Evolutionary conservation across 1,139 yeast species (phyloP).

Genomic region (Sugiyamaella japonica): DNA sequence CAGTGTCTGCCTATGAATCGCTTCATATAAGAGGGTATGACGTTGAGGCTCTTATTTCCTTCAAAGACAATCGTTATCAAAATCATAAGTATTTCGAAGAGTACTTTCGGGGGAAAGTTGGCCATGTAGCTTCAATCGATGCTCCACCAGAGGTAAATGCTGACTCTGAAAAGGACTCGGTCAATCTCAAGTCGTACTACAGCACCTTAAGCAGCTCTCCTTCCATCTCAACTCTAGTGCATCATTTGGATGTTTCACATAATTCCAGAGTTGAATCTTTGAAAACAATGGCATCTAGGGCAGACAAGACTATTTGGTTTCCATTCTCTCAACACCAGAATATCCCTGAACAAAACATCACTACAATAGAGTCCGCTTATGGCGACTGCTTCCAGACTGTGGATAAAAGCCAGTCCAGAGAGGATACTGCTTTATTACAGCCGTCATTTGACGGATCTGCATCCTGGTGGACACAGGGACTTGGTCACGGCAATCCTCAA

Average conservation of each 20-base stretch:
- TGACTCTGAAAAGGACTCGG: constrained; percentile 20
- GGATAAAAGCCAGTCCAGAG: not conserved
- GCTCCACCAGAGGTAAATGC: constrained; percentile 27
- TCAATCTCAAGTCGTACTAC: constrained; percentile 29
- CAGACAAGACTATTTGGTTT: constrained; percentile 34
- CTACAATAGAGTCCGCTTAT: constrained; percentile 35
- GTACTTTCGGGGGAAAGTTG: constrained; percentile 23
- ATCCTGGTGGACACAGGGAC: constrained; percentile 39
- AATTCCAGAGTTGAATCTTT: constrained; percentile 22
- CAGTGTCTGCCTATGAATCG: constrained; percentile 34
- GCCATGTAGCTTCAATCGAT: constrained; percentile 17
- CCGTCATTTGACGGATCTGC: constrained; percentile 37
- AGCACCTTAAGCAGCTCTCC: constrained; percentile 18
- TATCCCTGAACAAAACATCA: constrained; percentile 26
- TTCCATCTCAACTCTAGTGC: constrained; percentile 19
- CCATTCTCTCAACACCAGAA: constrained; percentile 36
- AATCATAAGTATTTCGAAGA: constrained; percentile 30
- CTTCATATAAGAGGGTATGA: constrained; percentile 33
- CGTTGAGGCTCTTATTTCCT: constrained; percentile 28
- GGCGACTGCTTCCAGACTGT: constrained; percentile 30
- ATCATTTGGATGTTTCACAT: constrained; percentile 23
- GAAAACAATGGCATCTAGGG: constrained; percentile 27
- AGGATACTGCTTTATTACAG: not conserved
- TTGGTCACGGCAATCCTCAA: constrained; percentile 35
- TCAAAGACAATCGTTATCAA: constrained; percentile 27